These are phyloP conservation scores for Mortierella hygrophila DNA, from an alignment of 192 early-diverging fungal genomes.

Conservation along the genomic window DNA sequence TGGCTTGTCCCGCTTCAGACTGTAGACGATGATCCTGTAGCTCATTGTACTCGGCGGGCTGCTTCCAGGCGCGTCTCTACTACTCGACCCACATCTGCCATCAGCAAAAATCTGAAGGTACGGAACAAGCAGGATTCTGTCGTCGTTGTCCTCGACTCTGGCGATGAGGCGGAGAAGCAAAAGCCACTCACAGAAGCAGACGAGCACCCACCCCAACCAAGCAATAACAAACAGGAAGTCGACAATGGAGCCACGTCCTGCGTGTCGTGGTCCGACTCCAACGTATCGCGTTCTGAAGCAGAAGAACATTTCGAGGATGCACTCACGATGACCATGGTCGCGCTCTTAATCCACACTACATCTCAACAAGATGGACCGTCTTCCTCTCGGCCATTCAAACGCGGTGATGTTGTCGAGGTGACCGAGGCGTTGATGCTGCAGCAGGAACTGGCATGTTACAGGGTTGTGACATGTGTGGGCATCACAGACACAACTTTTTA, in stretches of 20 bases:
- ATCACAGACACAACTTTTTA: not conserved
- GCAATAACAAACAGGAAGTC: not conserved
- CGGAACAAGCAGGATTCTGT: not conserved
- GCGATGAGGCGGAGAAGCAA: constrained; percentile 7
- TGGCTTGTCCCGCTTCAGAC: constrained; percentile 3
- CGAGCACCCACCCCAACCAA: not conserved
- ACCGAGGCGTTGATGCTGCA: constrained; percentile 8
- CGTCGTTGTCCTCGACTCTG: constrained; percentile 7
- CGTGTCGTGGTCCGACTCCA: constrained; percentile 18
- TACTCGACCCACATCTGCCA: not conserved
- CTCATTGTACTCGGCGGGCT: not conserved
- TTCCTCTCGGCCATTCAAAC: not conserved
- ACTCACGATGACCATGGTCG: constrained; percentile 3
- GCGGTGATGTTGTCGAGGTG: not conserved
- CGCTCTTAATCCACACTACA: constrained; percentile 14
- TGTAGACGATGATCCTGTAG: not conserved
- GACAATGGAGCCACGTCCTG: not conserved
- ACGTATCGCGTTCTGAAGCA: not conserved
- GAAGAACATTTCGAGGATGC: not conserved
- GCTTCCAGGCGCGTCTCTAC: not conserved
- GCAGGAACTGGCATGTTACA: not conserved
- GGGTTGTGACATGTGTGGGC: constrained; percentile 10
- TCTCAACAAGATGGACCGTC: not conserved
- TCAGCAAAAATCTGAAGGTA: not conserved
- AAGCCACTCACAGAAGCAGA: not conserved